phyloP scores from a whole-genome alignment of 306 rosid species.

The Glycine soja region DNA sequence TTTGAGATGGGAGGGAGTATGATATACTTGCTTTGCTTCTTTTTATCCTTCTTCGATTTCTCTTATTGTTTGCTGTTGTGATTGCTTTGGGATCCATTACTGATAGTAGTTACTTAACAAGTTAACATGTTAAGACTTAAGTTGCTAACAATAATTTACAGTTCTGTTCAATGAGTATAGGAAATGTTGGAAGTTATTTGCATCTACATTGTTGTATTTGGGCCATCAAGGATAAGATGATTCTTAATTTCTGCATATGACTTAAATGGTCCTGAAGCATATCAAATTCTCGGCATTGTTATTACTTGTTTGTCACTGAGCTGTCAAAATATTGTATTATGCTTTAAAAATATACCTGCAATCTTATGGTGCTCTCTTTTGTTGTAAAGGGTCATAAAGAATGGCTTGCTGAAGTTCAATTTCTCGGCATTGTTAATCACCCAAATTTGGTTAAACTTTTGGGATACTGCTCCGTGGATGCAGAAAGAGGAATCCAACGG shows the following conservation, averaged over 20 bases:
- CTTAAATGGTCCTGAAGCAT: neutral
- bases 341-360: neutral
- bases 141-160: neutral
- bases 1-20: no score
- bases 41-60: neutral
- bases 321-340: neutral
- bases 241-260: neutral
- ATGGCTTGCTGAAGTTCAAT: slow-evolving; percentile 99
- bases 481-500: slow-evolving; percentile 93
- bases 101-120: neutral
- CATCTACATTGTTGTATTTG: no score
- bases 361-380: slow-evolving; percentile 20
- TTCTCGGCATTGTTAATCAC: slow-evolving; percentile 88
- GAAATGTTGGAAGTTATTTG: neutral
- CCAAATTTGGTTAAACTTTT: slow-evolving; percentile 91
- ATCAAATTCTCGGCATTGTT: neutral
- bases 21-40: neutral
- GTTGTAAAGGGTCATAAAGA: slow-evolving; percentile 87
- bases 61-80: neutral
- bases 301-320: neutral
- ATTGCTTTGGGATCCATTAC: neutral
- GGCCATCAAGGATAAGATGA: no score
- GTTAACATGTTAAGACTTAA: neutral
- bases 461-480: slow-evolving; percentile 89
- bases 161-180: neutral